Conservation (phyloP, 1,284 basidiomycete genomes). For the Cystobasidium sp. region DNA sequence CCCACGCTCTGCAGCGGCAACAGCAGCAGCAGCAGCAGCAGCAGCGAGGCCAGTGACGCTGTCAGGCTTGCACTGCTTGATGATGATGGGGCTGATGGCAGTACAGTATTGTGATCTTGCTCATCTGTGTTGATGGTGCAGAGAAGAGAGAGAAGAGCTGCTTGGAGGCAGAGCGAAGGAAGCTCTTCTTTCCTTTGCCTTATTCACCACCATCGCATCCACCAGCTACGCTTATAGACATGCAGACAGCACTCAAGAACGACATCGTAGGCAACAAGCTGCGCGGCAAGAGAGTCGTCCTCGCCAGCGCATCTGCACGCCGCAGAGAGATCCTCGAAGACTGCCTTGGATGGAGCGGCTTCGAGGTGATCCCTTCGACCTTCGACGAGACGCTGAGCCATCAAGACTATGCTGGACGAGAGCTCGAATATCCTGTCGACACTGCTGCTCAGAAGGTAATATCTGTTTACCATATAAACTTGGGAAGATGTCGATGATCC, state of each 20-base stretch:
- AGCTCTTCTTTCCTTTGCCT: background rate
- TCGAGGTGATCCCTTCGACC: conserved; percentile 82
- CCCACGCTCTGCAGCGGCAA: too few species aligned
- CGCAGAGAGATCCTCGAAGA: conserved; percentile 81
- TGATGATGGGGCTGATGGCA: background rate
- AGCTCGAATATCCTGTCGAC: conserved; percentile 33
- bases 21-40: too few species aligned
- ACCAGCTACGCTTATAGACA: background rate
- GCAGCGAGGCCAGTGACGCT: background rate
- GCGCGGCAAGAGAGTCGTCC: conserved; percentile 62
- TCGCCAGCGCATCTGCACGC: conserved; percentile 84
- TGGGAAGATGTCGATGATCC: too few species aligned
- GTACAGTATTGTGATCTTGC: background rate
- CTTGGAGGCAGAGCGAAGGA: background rate
- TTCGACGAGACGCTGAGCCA: conserved; percentile 82
- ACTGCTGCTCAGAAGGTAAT: conserved; percentile 44
- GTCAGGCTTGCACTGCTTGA: background rate
- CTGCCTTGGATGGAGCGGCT: conserved; percentile 63
- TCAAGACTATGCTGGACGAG: conserved; percentile 62
- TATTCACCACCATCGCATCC: background rate
- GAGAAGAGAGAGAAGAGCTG: background rate
- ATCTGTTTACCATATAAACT: background rate
- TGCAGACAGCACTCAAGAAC: conserved; percentile 33
- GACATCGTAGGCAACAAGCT: conserved; percentile 18
- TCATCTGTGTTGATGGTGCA: background rate